phyloP scores from a whole-genome alignment of 139 green algal genomes.

The Tetradesmus obliquus region DNA sequence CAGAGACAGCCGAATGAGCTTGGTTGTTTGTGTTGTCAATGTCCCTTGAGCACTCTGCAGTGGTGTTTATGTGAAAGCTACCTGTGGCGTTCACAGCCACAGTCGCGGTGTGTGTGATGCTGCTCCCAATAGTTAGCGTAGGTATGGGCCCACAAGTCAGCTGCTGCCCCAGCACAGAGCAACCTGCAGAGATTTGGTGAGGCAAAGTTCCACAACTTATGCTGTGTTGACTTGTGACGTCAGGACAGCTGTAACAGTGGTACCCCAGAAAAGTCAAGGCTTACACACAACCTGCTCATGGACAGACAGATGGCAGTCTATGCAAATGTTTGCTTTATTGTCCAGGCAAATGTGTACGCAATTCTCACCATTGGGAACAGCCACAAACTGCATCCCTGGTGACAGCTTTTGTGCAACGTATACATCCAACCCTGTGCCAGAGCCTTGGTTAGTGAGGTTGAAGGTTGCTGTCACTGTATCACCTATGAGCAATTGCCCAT shows the following conservation, averaged over 20 bases:
- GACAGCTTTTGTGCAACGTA: not conserved
- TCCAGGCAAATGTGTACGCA: not conserved
- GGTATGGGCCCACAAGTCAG: not conserved
- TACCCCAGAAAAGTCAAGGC: too few species aligned
- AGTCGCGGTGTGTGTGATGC: not conserved
- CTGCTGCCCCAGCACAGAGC: not conserved
- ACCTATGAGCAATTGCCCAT: not conserved
- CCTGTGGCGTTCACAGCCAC: not conserved
- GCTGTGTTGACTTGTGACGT: too few species aligned
- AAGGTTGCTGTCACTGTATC: not conserved
- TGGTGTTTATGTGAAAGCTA: not conserved
- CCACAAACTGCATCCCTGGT: not conserved
- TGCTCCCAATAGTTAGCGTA: not conserved
- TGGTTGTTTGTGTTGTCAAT: not conserved
- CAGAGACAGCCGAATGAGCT: not conserved
- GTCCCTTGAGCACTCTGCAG: not conserved
- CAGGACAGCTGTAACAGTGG: too few species aligned
- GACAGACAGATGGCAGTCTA: too few species aligned
- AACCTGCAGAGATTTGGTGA: not conserved
- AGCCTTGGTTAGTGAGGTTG: not conserved
- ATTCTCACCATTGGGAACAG: not conserved
- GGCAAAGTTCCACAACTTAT: too few species aligned
- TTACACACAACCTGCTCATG: too few species aligned
- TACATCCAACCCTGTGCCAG: not conserved
- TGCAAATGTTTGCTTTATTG: too few species aligned